A percentile compares a stretch with the other conserved stretches of the same genome.
Evolutionary conservation across 2,329 filamentous ascomycete species (phyloP).

Genomic region (Alternaria sp.): DNA sequence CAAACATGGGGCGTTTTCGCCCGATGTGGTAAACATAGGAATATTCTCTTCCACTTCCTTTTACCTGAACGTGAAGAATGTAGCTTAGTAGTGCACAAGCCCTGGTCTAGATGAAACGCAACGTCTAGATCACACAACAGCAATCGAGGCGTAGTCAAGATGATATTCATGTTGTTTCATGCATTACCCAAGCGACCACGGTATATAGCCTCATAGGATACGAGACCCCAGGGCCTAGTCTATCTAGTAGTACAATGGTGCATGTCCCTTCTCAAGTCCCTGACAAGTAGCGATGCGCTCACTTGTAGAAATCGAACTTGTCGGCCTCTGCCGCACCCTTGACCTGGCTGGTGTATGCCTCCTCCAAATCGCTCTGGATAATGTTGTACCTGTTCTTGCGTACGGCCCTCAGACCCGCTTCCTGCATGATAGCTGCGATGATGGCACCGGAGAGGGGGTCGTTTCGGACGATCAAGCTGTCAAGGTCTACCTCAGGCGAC

Average conservation of each 20-base stretch:
- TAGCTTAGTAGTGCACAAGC: neutral
- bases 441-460: slow-evolving; percentile 94
- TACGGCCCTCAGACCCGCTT: slow-evolving; percentile 91
- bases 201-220: neutral
- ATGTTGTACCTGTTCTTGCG: slow-evolving; percentile 99
- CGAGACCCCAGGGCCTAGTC: slow-evolving; percentile 2
- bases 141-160: neutral
- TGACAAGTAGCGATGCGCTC: slow-evolving; percentile 9
- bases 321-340: slow-evolving; percentile 78
- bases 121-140: neutral
- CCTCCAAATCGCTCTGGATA: slow-evolving; percentile 94
- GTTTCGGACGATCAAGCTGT: slow-evolving; percentile 94
- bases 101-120: neutral
- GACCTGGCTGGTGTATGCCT: slow-evolving; percentile 96
- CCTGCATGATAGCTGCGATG: slow-evolving; percentile 99
- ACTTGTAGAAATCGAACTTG: slow-evolving; percentile 74
- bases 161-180: neutral
- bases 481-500: slow-evolving; percentile 93
- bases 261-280: slow-evolving; percentile 2
- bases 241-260: slow-evolving; percentile 32
- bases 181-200: neutral
- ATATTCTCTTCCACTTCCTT: neutral
- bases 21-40: neutral
- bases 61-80: neutral
- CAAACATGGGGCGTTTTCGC: neutral